Percentiles rank a stretch among this genome's conserved stretches.
These are phyloP conservation scores for Penicillium aurantiogriseum DNA, from an alignment of 2,329 filamentous ascomycete genomes.

Conservation along the genomic window DNA sequence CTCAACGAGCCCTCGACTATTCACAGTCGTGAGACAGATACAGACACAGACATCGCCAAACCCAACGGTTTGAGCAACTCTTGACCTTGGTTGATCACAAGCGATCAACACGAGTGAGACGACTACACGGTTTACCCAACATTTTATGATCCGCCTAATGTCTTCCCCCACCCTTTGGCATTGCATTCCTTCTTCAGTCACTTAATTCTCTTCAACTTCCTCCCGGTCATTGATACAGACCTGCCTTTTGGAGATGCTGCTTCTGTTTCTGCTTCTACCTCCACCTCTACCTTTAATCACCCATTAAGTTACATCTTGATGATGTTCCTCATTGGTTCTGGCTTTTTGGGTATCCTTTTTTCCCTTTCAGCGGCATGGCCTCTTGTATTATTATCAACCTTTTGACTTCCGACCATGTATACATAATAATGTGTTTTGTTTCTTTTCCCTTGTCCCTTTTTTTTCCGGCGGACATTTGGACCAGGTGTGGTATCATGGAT, in stretches of 20 bases:
- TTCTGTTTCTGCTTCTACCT: conserved; percentile 1
- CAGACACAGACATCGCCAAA: neutral
- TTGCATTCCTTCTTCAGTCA: conserved; percentile 7
- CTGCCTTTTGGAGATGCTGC: neutral
- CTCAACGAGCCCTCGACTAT: neutral
- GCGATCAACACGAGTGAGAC: conserved; percentile 12
- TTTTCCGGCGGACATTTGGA: neutral
- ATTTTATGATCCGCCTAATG: conserved; percentile 18
- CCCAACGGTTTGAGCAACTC: neutral
- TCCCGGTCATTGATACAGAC: conserved; percentile 4
- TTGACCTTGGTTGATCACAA: conserved; percentile 8
- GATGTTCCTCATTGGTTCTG: neutral
- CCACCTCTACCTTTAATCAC: conserved; percentile 9
- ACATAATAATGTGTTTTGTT: conserved; percentile 18
- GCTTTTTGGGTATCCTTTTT: conserved; percentile 11
- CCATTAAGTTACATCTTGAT: neutral
- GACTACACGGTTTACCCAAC: conserved; percentile 13
- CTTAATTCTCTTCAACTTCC: neutral
- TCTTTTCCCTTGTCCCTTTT: neutral
- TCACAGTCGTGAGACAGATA: neutral
- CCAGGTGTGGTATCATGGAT: neutral
- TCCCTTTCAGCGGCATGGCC: conserved; percentile 13
- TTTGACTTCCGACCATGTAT: conserved; percentile 15
- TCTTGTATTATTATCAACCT: conserved; percentile 22
- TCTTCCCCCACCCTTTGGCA: conserved; percentile 8